Base-by-base conservation (phyloP, 2,329 filamentous ascomycete species). In the Colletotrichum horii region DNA sequence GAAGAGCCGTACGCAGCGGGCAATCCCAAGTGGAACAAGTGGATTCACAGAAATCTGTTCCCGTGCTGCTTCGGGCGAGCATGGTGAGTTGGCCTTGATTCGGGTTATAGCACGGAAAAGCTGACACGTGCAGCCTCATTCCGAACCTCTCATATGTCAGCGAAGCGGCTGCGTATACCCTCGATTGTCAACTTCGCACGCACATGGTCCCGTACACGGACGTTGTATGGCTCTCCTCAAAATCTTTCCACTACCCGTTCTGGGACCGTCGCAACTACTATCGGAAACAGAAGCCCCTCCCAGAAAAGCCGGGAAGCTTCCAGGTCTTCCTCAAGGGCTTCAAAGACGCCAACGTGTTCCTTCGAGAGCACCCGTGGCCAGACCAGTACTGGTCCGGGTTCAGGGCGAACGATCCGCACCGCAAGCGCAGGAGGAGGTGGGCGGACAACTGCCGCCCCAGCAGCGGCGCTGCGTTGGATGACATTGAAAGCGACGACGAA, bases 11-110 rank as follows among this genome's bases (percentile, higher is more conserved):
- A 98, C 82, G 97, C 97, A 2, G 97, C 95, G 36, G 94, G 95
- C 79, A 99, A 99, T 82, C 97, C 97, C 8, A 99, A 99, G 84
- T 98, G 96, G 96, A 98, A 97, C 80, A 99, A 99, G 86, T 99
- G 97, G 97, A 96, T 99, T 87, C 97, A 99, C 84, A 91, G 97
- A 78, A 99, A 99, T 83, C 83, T 99, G 78, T 98, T 99, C 80
- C 97, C 97, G 11, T 99, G 97, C 86, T 98, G 95, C 85, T 99
- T 99, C 81, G 97, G 97, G 22, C 90, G 97, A 81, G 96, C 96
- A 61, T 98, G 96, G 91, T 92, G 83, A 69, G 89, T 16, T 83
- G 16, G 43, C n/a, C 38, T 7, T 70, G n/a, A n/a, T 78, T 16
- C 6, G 38, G 6, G 11, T 30, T 62, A 3, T 19, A 32, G 8